Evolutionary conservation across 2,329 filamentous ascomycete genomes (phyloP), one percentile per base, ranked within the genome.

Genomic region (Alternaria sp.): DNA sequence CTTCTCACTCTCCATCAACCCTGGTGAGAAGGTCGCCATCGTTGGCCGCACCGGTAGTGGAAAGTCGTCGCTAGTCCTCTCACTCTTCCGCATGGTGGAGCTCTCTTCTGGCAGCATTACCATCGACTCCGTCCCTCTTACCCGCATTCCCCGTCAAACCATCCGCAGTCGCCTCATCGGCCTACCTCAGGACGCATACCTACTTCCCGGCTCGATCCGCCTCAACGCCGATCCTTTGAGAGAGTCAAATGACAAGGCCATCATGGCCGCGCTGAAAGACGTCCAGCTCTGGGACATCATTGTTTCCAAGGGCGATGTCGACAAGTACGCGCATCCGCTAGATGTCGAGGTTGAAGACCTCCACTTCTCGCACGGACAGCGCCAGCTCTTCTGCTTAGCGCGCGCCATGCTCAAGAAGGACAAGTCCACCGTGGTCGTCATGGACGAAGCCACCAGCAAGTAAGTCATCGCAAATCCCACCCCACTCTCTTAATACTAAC

Each of bases 361-460:
- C 11, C 73, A 77, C 49, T 73, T 78, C 49, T 73, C 69, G 13
- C 70, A 76, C 21, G 89, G 89, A 0, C 89, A 91, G 73, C 84
- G 84, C 47, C 89, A 91, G 69, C 81, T 91, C 0, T 89, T 91
- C 67, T 88, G 85, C 65, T 82, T 91, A 1, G 88, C 86, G 0
- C 78, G 88, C 0, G 89, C 87, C 0, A 81, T 90, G 17, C 74
- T 91, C 8, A 64, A 72, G 21, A 63, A 54, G n/a, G 69, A 73
- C 40, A 71, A 67, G 28, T 66, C 73, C 1, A 71, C 65, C 6
- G 56, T 79, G 3, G 54, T 79, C 8, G 68, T 79, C 11, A 62
- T 79, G 12, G 77, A 79, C 44, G 77, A 79, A 55, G 75, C 77
- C 17, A 79, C 76, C 3, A 75, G 72, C 67, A 76, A 74, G 76